Conservation (phyloP, 306 rosid genomes). For the Lotus japonicus region DNA sequence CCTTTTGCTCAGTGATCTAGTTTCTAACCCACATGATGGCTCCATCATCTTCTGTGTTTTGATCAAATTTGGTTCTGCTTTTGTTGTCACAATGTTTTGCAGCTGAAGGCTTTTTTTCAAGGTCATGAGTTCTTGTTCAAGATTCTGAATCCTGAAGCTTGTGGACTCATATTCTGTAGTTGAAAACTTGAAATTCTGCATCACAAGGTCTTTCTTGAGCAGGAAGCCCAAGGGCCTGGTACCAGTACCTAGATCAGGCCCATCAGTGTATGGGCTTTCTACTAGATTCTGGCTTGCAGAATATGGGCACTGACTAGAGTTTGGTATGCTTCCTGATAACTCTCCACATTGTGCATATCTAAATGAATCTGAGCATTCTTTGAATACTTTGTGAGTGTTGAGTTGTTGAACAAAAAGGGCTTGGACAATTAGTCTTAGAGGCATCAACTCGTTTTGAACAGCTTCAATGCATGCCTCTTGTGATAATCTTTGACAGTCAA, state of each 20-base stretch:
- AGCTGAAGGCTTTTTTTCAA: constrained; percentile 62
- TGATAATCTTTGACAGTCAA: constrained; percentile 68
- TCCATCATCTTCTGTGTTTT: constrained; percentile 32
- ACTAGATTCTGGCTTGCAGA: constrained; percentile 49
- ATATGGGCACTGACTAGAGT: constrained; percentile 52
- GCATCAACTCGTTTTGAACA: constrained; percentile 91
- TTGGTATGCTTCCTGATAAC: constrained; percentile 59
- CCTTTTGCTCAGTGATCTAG: constrained; percentile 47
- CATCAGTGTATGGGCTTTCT: constrained; percentile 61
- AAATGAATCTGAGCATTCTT: constrained; percentile 78
- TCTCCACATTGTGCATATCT: constrained; percentile 57
- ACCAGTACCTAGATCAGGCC: constrained; percentile 32
- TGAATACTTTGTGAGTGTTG: constrained; percentile 75
- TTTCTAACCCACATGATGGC: constrained; percentile 38
- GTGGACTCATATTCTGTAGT: constrained; percentile 70
- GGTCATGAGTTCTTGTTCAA: constrained; percentile 66
- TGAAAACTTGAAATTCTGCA: constrained; percentile 45
- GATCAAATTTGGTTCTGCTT: constrained; percentile 31
- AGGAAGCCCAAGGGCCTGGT: constrained; percentile 54
- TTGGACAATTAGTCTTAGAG: constrained; percentile 78
- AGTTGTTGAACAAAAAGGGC: constrained; percentile 80
- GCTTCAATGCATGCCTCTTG: constrained; percentile 82
- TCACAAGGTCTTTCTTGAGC: constrained; percentile 42
- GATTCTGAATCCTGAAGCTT: constrained; percentile 76
- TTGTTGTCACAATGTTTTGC: constrained; percentile 46